These are phyloP conservation scores for Crassisporium funariophilum DNA, from an alignment of 768 basidiomycete species.

Conservation along the genomic window DNA sequence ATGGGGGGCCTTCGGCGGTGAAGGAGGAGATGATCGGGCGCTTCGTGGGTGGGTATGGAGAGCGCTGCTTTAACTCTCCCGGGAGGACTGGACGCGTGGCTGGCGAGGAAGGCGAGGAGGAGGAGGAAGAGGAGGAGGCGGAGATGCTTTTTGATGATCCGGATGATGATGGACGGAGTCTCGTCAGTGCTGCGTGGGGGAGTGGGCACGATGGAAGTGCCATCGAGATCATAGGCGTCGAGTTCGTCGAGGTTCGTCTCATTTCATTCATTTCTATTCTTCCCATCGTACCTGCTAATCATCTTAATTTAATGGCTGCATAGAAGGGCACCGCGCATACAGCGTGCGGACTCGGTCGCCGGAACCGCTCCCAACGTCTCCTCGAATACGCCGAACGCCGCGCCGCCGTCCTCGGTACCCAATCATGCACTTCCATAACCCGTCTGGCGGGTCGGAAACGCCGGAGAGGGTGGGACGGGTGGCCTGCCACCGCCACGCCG, in stretches of 20 bases:
- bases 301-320: conserved; percentile 1
- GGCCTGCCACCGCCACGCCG: conserved; percentile 22
- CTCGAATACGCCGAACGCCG: conserved; percentile 68
- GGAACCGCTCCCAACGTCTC: conserved; percentile 68
- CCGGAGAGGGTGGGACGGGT: conserved; percentile 38
- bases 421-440: conserved; percentile 22
- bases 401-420: conserved; percentile 42
- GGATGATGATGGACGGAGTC: conserved; percentile 60
- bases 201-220: conserved; percentile 77
- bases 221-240: conserved; percentile 66
- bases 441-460: conserved; percentile 47
- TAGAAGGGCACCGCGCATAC: conserved; percentile 55
- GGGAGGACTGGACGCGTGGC: conserved; percentile 24
- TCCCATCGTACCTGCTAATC: not conserved
- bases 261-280: conserved; percentile 3
- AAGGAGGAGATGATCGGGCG: conserved; percentile 49
- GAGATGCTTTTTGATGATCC: conserved; percentile 29
- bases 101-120: conserved; percentile 22
- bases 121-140: conserved; percentile 32
- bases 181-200: conserved; percentile 78
- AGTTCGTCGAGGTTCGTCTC: conserved; percentile 61
- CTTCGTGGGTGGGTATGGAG: conserved; percentile 48
- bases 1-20: conserved; percentile 23
- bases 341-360: conserved; percentile 53
- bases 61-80: conserved; percentile 35